Evolutionary conservation across 768 basidiomycete species (phyloP).

Genomic region (Trametes sanguinea): DNA sequence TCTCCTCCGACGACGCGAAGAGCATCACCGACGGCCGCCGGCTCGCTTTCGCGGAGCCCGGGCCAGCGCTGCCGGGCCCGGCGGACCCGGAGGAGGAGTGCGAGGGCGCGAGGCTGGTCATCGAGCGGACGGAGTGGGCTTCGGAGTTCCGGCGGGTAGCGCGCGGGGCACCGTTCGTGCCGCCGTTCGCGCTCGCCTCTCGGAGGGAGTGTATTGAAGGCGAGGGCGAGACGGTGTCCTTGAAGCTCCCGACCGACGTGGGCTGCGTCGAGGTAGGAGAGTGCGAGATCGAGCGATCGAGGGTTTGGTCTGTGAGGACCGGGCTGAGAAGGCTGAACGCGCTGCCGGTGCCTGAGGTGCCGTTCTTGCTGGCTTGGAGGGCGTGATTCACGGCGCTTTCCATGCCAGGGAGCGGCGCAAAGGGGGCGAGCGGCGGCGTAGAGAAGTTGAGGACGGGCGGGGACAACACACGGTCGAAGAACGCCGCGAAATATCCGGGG

Average conservation of each 20-base stretch:
- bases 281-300: conserved; percentile 6
- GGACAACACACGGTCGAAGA: conserved; percentile 64
- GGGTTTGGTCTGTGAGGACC: not conserved
- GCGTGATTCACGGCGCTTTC: not conserved
- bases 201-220: conserved; percentile 15
- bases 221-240: conserved; percentile 1
- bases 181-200: not conserved
- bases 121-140: conserved; percentile 6
- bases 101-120: conserved; percentile 11
- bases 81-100: conserved; percentile 1
- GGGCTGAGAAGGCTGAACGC: conserved; percentile 5
- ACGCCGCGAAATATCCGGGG: conserved; percentile 69
- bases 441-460: conserved; percentile 64
- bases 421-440: conserved; percentile 70
- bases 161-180: not conserved
- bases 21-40: conserved; percentile 17
- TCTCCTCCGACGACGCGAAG: conserved; percentile 18
- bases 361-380: not conserved
- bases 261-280: conserved; percentile 15
- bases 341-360: not conserved
- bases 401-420: conserved; percentile 44
- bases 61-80: not conserved
- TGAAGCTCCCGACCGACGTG: conserved; percentile 8
- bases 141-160: conserved; percentile 5
- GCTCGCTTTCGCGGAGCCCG: conserved; percentile 1